phyloP scores from a whole-genome alignment of 1,139 yeast genomes.

The Taiozyma sp. region DNA sequence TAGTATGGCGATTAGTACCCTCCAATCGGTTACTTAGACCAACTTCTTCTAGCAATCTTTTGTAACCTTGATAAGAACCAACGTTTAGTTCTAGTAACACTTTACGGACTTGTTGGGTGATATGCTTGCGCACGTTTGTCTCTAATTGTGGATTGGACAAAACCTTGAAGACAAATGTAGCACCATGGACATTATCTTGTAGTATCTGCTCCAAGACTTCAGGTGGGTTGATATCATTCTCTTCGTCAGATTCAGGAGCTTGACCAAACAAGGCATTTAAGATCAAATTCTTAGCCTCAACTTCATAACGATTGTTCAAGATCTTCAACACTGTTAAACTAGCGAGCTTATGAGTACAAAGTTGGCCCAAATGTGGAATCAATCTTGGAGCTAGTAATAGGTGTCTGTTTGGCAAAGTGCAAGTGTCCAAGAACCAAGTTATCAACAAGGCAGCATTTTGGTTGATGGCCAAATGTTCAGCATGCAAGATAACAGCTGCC shows the following conservation, averaged over 20 bases:
- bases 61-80: conserved; percentile 65
- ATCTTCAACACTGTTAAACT: conserved; percentile 79
- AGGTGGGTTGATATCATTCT: conserved; percentile 25
- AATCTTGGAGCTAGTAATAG: conserved; percentile 52
- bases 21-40: conserved; percentile 44
- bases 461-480: conserved; percentile 78
- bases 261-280: conserved; percentile 64
- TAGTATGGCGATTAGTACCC: conserved; percentile 15
- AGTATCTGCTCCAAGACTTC: conserved; percentile 46
- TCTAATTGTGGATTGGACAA: conserved; percentile 61
- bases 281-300: conserved; percentile 55
- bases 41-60: conserved; percentile 88
- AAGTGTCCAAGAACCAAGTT: conserved; percentile 94
- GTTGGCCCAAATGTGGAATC: conserved; percentile 54
- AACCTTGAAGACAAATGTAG: conserved; percentile 78
- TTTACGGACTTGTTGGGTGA: conserved; percentile 55
- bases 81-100: conserved; percentile 53
- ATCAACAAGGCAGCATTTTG: conserved; percentile 85
- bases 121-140: conserved; percentile 51
- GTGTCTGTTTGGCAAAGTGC: conserved; percentile 57
- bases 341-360: conserved; percentile 85
- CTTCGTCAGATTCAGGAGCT: conserved; percentile 9
- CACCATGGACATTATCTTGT: conserved; percentile 66
- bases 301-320: conserved; percentile 64
- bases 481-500: conserved; percentile 71